Conservation (phyloP, 2,329 filamentous ascomycete species). For the Sporothrix variecibatus region DNA sequence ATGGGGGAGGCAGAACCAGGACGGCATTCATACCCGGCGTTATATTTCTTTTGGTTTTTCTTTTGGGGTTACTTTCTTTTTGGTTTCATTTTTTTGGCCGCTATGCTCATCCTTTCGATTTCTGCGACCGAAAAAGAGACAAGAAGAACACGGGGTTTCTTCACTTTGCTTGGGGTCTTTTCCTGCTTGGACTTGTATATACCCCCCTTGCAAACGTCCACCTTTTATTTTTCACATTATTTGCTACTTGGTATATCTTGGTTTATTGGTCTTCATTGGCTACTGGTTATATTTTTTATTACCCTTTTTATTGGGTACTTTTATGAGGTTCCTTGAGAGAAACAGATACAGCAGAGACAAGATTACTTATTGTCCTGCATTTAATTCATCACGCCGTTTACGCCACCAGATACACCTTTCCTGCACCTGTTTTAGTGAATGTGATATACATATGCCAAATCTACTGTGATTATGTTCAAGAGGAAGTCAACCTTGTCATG, state of each 20-base stretch:
- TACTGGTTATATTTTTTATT: neutral
- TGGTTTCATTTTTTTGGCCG: neutral
- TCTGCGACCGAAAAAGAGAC: neutral
- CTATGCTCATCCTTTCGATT: neutral
- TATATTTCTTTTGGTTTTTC: neutral
- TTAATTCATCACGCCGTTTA: conserved; percentile 18
- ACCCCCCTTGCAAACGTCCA: neutral
- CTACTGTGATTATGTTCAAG: neutral
- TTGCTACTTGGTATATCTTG: neutral
- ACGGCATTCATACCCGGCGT: conserved; percentile 18
- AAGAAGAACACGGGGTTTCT: neutral
- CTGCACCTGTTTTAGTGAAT: neutral
- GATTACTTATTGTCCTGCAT: neutral
- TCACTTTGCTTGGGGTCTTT: neutral
- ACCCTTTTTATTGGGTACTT: neutral
- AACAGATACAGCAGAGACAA: neutral
- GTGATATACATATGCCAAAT: neutral
- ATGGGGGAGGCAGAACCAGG: neutral
- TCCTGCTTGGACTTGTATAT: conserved; percentile 7
- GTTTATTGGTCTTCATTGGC: neutral
- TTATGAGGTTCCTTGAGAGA: neutral
- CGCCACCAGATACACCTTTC: neutral
- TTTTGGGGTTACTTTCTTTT: conserved; percentile 11
- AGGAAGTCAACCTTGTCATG: no score
- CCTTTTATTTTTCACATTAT: neutral